Conservation (phyloP, 768 basidiomycete genomes). For the Serendipita indica region DNA sequence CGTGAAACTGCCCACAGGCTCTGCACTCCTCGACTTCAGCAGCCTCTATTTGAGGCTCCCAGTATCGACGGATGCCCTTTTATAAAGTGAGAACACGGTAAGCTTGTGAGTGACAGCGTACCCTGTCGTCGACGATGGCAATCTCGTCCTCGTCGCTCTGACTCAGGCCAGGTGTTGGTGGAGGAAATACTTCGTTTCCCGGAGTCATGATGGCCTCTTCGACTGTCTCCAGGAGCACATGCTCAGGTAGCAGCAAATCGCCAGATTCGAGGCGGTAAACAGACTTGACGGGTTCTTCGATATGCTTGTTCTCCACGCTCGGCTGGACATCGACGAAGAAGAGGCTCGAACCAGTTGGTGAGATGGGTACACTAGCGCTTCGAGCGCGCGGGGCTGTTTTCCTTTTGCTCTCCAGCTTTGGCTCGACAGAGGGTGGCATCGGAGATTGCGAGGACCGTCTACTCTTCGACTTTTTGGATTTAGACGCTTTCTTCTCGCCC, state of each 20-base stretch:
- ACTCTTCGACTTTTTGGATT: not conserved
- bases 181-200: conserved; percentile 1
- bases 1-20: not conserved
- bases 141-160: not conserved
- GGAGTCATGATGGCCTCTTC: conserved; percentile 3
- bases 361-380: not conserved
- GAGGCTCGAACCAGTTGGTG: not conserved
- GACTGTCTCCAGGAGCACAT: not conserved
- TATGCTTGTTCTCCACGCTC: not conserved
- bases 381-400: not conserved
- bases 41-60: not conserved
- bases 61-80: not conserved
- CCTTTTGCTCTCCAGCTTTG: not conserved
- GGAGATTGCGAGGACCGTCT: not conserved
- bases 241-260: conserved; percentile 1
- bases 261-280: not conserved
- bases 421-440: not conserved
- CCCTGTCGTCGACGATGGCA: not conserved
- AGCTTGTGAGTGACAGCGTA: not conserved
- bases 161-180: not conserved
- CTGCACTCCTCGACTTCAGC: not conserved
- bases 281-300: not conserved
- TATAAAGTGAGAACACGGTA: not conserved
- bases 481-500: no score
- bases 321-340: not conserved